A percentile compares a stretch with the other conserved stretches of the same genome.
Conservation (phyloP, 768 basidiomycete genomes). For the Phlebiopsis flavidoalba region DNA sequence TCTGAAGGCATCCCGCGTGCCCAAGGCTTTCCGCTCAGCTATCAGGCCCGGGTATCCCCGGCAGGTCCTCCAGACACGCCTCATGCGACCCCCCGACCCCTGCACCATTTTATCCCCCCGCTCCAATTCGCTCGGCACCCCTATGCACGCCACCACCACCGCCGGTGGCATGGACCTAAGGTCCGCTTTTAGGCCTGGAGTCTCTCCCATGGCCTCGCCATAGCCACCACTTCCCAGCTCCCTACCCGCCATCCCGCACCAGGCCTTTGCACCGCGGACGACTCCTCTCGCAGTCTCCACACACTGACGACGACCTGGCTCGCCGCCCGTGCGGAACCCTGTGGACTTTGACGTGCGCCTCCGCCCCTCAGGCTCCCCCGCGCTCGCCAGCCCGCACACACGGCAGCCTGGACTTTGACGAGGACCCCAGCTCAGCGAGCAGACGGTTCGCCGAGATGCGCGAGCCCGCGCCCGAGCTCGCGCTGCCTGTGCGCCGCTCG, state of each 20-base stretch:
- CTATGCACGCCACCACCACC: slow-evolving; percentile 4
- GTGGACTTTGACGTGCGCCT: slow-evolving; percentile 12
- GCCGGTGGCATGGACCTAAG: neutral
- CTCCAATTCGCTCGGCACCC: slow-evolving; percentile 7
- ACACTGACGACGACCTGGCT: slow-evolving; percentile 1
- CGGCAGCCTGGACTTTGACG: neutral
- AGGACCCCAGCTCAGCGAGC: neutral
- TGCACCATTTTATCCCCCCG: no score
- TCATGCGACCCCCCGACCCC: neutral
- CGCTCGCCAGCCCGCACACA: slow-evolving; percentile 12
- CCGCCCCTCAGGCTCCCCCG: slow-evolving; percentile 19
- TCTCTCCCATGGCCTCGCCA: neutral
- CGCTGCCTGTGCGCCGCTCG: slow-evolving; percentile 11
- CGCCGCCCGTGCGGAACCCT: neutral
- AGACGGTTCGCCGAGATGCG: slow-evolving; percentile 6
- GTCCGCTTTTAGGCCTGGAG: neutral
- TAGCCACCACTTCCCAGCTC: neutral
- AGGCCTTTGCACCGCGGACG: slow-evolving; percentile 3
- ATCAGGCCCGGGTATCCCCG: slow-evolving; percentile 25
- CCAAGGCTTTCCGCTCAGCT: slow-evolving; percentile 16
- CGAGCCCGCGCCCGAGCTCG: neutral
- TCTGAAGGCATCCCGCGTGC: slow-evolving; percentile 12
- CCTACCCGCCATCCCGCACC: neutral
- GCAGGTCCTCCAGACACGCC: neutral
- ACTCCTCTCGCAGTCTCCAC: neutral